Evolutionary conservation across 371 early-diverging fungal genomes (phyloP), one percentile per base, ranked within the genome.

Genomic region (Mucor sp.): DNA sequence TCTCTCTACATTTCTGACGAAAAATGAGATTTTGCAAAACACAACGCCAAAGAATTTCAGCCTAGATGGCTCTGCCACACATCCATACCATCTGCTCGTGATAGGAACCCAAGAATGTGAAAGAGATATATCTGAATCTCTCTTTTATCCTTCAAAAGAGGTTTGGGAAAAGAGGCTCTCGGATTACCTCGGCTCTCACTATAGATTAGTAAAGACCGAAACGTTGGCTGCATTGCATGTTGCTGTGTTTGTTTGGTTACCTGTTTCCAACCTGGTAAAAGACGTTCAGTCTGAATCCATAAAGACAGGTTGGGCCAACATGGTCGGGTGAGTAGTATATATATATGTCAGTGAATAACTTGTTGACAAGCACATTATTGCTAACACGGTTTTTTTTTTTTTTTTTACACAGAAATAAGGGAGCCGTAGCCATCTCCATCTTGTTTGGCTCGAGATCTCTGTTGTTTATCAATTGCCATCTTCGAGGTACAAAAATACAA

Each of bases 91-190:
- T 64, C 48, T 93, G 12, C 63, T 92, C 5, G 88, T 85, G 8
- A 86, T 93, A 55, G 91, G 89, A 12, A 90, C 91, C 0, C 93
- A 93, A 75, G 93, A 93, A 64, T 91, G 92, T 64, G 89, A 89
- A 47, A 78, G 87, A 37, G 84, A 85, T 55, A 87, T 91, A 15
- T 81, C 86, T 17, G 84, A 84, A 64, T 78, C 89, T 0, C 74
- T 90, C 1, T 74, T 91, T 6, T 87, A 88, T 62, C 84, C 90
- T 19, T 85, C 87, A 25, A 88, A 89, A 69, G 78, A 77, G 21
- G 71, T 71, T 32, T 92, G 92, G 92, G 91, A 90, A 58, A 65
- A 69, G 7, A 74, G 76, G 6, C 60, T 91, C 17, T 75, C 77
- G 39, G 70, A 79, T 7, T 69, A 77, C 37, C 69, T 90, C 2